phyloP scores from a whole-genome alignment of 2,329 filamentous ascomycete genomes.

The Fusarium caatingaense region DNA sequence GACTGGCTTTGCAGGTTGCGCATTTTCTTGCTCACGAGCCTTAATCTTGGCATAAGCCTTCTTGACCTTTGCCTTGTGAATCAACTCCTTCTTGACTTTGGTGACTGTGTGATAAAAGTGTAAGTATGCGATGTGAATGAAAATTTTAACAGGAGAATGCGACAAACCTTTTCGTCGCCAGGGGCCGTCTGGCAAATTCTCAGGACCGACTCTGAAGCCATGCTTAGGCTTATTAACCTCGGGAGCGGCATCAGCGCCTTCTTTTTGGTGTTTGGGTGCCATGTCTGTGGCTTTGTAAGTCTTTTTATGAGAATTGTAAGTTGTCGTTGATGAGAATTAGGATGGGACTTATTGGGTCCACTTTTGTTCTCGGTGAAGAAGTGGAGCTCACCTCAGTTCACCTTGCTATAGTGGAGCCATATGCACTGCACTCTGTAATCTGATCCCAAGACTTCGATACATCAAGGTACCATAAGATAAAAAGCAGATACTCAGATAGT shows the following conservation, averaged over 20 bases:
- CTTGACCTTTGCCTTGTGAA: constrained; percentile 92
- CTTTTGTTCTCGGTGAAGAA: constrained; percentile 28
- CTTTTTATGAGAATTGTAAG: constrained; percentile 23
- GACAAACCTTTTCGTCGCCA: constrained; percentile 79
- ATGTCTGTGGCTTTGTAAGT: constrained; percentile 40
- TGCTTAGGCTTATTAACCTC: constrained; percentile 67
- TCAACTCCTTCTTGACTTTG: constrained; percentile 89
- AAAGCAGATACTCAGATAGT: background rate
- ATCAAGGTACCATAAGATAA: background rate
- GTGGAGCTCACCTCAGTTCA: constrained; percentile 11
- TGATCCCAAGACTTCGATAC: background rate
- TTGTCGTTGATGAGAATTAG: constrained; percentile 40
- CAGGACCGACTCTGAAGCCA: constrained; percentile 88
- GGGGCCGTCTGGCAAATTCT: constrained; percentile 89
- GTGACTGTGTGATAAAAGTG: constrained; percentile 68
- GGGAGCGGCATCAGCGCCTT: constrained; percentile 48
- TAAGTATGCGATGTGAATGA: constrained; percentile 35
- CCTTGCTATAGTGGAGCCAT: constrained; percentile 6
- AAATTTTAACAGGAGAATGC: constrained; percentile 27
- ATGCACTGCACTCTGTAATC: constrained; percentile 3
- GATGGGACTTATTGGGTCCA: constrained; percentile 12
- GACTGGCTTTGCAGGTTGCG: constrained; percentile 35
- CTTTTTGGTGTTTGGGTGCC: constrained; percentile 49
- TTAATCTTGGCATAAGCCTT: constrained; percentile 93
- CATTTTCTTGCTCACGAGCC: constrained; percentile 55